Evolutionary conservation across 2,329 filamentous ascomycete species (phyloP), one percentile per base, ranked within the genome.

Genomic region (Xylariales sp.): DNA sequence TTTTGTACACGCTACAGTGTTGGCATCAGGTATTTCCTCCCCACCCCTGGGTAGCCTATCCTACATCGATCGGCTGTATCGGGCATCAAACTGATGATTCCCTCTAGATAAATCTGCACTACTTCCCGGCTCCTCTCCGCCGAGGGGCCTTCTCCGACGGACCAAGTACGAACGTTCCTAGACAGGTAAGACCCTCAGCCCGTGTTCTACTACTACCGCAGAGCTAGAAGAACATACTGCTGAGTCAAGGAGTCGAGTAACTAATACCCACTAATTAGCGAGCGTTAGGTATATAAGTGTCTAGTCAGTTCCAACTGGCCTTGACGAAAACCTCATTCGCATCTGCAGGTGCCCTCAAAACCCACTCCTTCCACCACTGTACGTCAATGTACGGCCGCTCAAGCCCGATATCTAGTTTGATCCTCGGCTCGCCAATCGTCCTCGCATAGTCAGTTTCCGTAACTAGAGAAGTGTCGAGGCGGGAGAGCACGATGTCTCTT

Each of bases 361-460:
- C 12, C 69, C 69, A 71, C 53, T 68, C 69, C 48, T 43, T 58
- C 69, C 69, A 71, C 5, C n/a, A 28, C n/a, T 41, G 54, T 18
- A 68, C 58, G n/a, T 69, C 62, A 14, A 69, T n/a, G 12, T 34
- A 32, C 1, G 57, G 46, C 28, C 67, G n/a, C 32, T 53, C 39
- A 14, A 71, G 69, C 18, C 16, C 34, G 16, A 71, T 14, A 0
- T 64, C 45, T 2, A 71, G 3, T 9, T 2, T 41, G 14, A 71
- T 28, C 14, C 39, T 50, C 1, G 64, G 54, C 14, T 63, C 62
- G 6, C 18, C 39, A 0, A 32, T 46, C 9, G 28, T 30, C 1
- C 43, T 59, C 16, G 53, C 53, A 32, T 62, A 36, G n/a, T 39
- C 46, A 1, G 32, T 18, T 48, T 62, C 43, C 2, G 52, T 9